Evolutionary conservation across 2,329 filamentous ascomycete genomes (phyloP).

Genomic region (Pyrenochaeta sp.): DNA sequence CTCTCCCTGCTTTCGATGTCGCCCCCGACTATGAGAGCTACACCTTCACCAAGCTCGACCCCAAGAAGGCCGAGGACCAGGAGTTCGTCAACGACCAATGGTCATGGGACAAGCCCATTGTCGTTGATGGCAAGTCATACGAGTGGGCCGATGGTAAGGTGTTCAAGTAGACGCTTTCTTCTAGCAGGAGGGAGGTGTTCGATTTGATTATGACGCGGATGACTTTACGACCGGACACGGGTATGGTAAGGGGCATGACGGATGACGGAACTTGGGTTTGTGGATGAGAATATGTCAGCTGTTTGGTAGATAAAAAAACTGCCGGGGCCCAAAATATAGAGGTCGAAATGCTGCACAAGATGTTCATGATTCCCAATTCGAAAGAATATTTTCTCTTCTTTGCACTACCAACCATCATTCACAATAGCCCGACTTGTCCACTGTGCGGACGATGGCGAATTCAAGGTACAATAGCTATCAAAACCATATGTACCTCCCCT

Average conservation of each 20-base stretch:
- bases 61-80: conserved; percentile 81
- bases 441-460: neutral
- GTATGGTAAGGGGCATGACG: conserved; percentile 31
- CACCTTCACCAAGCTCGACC: conserved; percentile 95
- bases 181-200: conserved; percentile 16
- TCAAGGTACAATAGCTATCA: too few species aligned
- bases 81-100: conserved; percentile 87
- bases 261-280: conserved; percentile 25
- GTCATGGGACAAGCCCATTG: conserved; percentile 88
- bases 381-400: too few species aligned
- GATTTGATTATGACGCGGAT: conserved; percentile 42
- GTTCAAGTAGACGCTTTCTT: conserved; percentile 80
- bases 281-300: conserved; percentile 31
- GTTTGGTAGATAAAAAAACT: conserved; percentile 35
- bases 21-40: conserved; percentile 98
- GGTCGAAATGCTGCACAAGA: conserved; percentile 33
- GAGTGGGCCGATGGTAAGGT: conserved; percentile 92
- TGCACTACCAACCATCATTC: too few species aligned
- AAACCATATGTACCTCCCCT: too few species aligned
- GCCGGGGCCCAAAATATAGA: conserved; percentile 32
- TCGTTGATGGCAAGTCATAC: conserved; percentile 86
- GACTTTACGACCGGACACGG: conserved; percentile 44
- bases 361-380: conserved; percentile 32
- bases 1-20: conserved; percentile 87
- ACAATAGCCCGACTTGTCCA: too few species aligned